A percentile compares a stretch with the other conserved stretches of the same genome.
Evolutionary conservation across 805 yeast species (phyloP).

Genomic region (Candida chilensis): DNA sequence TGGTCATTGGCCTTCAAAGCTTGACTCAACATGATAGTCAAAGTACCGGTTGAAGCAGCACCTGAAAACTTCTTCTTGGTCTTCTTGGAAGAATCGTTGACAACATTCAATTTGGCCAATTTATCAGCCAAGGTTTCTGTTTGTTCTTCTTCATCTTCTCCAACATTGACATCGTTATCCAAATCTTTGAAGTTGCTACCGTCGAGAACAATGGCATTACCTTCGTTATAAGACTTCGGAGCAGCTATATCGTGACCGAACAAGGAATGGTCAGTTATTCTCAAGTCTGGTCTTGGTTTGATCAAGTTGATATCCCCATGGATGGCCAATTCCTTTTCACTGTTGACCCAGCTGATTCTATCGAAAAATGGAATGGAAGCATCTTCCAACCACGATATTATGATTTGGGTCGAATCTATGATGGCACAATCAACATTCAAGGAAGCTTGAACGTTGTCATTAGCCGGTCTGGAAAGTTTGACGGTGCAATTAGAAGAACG

Average conservation of each 20-base stretch:
- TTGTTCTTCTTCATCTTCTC: conserved; percentile 25
- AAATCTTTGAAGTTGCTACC: conserved; percentile 58
- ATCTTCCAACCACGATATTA: conserved; percentile 54
- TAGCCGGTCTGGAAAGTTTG: conserved; percentile 35
- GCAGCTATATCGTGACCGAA: conserved; percentile 45
- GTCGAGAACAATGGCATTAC: conserved; percentile 47
- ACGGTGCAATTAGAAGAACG: conserved; percentile 39
- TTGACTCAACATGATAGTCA: conserved; percentile 79
- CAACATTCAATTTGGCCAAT: conserved; percentile 17
- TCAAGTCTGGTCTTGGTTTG: conserved; percentile 30
- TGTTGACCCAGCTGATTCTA: conserved; percentile 37
- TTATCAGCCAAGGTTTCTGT: conserved; percentile 44
- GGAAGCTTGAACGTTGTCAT: conserved; percentile 17
- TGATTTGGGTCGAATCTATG: conserved; percentile 21
- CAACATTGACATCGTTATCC: conserved; percentile 34
- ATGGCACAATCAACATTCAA: conserved; percentile 19
- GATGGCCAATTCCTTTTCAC: conserved; percentile 12
- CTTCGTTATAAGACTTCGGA: conserved; percentile 49
- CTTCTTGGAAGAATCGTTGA: conserved; percentile 5
- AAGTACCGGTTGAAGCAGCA: conserved; percentile 58
- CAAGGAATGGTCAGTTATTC: conserved; percentile 28
- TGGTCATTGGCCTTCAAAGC: conserved; percentile 85
- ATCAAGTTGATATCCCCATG: conserved; percentile 12
- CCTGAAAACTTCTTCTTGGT: conserved; percentile 33
- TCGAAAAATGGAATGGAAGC: conserved; percentile 51